phyloP scores from a whole-genome alignment of 2,329 filamentous ascomycete species.

The Acrodontium crateriforme region DNA sequence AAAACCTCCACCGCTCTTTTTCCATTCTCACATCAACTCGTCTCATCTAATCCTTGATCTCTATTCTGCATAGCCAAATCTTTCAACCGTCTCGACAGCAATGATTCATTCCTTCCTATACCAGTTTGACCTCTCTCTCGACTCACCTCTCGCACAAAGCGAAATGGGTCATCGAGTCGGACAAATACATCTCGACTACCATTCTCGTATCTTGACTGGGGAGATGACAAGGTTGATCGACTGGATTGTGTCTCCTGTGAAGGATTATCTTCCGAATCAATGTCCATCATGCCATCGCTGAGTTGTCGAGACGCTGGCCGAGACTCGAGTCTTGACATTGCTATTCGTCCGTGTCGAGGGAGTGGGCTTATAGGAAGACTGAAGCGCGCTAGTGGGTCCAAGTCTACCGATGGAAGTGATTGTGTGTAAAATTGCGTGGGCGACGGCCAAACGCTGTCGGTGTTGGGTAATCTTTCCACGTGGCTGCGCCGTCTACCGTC shows the following conservation, averaged over 20 bases:
- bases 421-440: background rate
- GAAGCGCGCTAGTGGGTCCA: conserved; percentile 14
- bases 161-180: conserved; percentile 6
- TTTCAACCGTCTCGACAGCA: conserved; percentile 55
- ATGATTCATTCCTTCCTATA: conserved; percentile 39
- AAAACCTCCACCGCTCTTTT: too few species aligned
- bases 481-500: conserved; percentile 6
- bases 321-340: conserved; percentile 16
- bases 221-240: conserved; percentile 2
- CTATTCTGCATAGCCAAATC: too few species aligned
- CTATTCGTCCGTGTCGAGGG: conserved; percentile 12
- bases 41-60: too few species aligned
- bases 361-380: conserved; percentile 11
- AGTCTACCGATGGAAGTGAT: background rate
- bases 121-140: conserved; percentile 43
- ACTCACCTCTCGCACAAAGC: conserved; percentile 9
- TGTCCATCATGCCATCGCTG: conserved; percentile 15
- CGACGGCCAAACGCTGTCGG: conserved; percentile 15
- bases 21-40: too few species aligned
- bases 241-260: conserved; percentile 8
- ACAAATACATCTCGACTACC: background rate
- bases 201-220: background rate
- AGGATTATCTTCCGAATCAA: conserved; percentile 6
- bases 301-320: conserved; percentile 16
- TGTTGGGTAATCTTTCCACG: conserved; percentile 13